Conservation (phyloP, 192 early-diverging fungal species). For the Linderina pennispora region DNA sequence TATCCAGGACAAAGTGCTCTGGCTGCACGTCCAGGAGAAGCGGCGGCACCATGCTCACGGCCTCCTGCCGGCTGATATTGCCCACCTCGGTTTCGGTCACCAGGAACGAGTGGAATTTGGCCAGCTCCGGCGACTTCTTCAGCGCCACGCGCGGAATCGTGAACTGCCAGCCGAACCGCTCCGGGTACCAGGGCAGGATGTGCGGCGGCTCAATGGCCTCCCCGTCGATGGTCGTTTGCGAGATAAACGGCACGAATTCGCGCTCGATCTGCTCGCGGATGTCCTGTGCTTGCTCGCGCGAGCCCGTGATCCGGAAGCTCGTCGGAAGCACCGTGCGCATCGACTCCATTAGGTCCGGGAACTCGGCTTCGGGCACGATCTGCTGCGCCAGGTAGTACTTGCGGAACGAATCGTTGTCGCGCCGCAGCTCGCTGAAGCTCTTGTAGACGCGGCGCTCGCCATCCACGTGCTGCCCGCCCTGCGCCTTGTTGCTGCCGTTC, state of each 20-base stretch:
- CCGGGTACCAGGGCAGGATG: conserved; percentile 82
- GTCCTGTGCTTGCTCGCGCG: conserved; percentile 49
- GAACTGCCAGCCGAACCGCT: conserved; percentile 87
- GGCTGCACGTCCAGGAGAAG: conserved; percentile 85
- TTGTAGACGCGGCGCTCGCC: conserved; percentile 38
- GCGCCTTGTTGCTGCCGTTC: too few relatives aligned
- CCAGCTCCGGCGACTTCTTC: conserved; percentile 67
- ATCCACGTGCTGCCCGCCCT: too few relatives aligned
- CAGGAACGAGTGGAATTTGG: conserved; percentile 88
- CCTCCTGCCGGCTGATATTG: conserved; percentile 95
- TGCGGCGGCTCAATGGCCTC: conserved; percentile 66
- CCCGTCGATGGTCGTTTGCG: conserved; percentile 60
- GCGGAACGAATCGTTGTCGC: conserved; percentile 44
- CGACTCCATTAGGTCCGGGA: conserved; percentile 60
- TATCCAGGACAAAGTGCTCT: conserved; percentile 80
- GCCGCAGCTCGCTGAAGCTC: conserved; percentile 38
- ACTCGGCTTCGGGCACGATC: conserved; percentile 80
- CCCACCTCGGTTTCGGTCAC: conserved; percentile 98
- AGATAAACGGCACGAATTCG: conserved; percentile 56
- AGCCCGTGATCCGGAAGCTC: conserved; percentile 92
- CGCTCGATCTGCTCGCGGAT: conserved; percentile 48
- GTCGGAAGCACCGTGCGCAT: conserved; percentile 77
- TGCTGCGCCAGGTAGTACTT: conserved; percentile 44
- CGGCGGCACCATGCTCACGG: conserved; percentile 98
- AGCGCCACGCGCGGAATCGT: conserved; percentile 67